Conservation (phyloP, 176 grass and related monocot species). For the Chrysopogon serrulatus region DNA sequence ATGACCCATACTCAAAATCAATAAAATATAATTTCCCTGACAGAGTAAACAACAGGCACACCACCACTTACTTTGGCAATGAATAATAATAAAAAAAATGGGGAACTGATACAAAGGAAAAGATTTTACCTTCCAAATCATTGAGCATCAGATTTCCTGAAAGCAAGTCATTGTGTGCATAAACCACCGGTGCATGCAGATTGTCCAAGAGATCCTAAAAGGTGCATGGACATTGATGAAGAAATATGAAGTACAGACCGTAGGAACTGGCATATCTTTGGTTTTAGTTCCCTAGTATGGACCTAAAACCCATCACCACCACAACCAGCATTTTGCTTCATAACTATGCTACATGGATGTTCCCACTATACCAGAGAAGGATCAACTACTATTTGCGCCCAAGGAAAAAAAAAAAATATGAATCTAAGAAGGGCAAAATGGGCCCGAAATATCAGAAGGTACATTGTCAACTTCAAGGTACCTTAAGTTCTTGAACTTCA, state of each 20-base stretch:
- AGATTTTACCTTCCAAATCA: slow-evolving; percentile 72
- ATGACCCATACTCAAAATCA: slow-evolving; percentile 98
- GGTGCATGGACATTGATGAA: neutral
- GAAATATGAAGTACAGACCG: neutral
- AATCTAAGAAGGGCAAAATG: neutral
- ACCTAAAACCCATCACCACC: neutral
- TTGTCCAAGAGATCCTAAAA: slow-evolving; percentile 71
- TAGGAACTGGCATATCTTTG: neutral
- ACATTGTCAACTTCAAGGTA: slow-evolving; percentile 13
- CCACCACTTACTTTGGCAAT: neutral
- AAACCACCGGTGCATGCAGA: slow-evolving; percentile 67
- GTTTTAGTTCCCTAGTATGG: neutral
- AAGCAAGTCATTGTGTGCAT: slow-evolving; percentile 95
- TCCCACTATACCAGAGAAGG: neutral
- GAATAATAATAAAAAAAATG: neutral
- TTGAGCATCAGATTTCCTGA: slow-evolving; percentile 97
- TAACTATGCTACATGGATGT: neutral
- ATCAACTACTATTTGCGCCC: neutral
- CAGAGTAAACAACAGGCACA: slow-evolving; percentile 20
- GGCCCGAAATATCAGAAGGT: neutral
- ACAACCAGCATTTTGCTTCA: neutral
- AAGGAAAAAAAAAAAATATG: neutral
- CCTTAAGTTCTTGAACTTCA: slow-evolving; percentile 89
- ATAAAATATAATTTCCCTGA: slow-evolving; percentile 97
- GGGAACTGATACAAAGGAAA: neutral